phyloP scores from a whole-genome alignment of 2,329 filamentous ascomycete genomes.

The Verticillium zaregamsianum region DNA sequence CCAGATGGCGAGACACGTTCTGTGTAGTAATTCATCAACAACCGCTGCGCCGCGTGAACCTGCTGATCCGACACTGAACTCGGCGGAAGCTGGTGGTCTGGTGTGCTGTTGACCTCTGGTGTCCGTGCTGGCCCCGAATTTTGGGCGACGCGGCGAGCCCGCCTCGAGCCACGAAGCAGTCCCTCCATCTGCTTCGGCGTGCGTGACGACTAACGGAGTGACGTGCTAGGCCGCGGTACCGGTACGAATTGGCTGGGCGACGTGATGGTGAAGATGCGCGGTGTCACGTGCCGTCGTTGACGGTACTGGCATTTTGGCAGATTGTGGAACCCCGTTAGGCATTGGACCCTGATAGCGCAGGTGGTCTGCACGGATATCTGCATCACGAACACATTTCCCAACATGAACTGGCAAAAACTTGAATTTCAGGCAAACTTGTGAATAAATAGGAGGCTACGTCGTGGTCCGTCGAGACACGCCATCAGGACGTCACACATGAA shows the following conservation, averaged over 20 bases:
- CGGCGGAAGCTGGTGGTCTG: background rate
- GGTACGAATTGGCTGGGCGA: background rate
- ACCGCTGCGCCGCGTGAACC: background rate
- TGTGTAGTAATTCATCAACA: conserved; percentile 2
- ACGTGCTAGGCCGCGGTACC: background rate
- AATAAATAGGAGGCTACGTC: background rate
- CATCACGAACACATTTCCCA: background rate
- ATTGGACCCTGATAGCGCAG: background rate
- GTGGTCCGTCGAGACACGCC: background rate
- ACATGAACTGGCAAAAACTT: background rate
- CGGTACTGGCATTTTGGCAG: background rate
- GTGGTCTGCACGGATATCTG: background rate
- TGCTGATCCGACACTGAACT: background rate
- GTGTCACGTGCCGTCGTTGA: background rate
- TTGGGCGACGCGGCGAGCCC: conserved; percentile 3
- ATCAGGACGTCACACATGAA: background rate
- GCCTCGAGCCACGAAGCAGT: conserved; percentile 2
- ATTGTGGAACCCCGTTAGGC: background rate
- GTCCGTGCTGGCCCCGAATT: background rate
- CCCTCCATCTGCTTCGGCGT: conserved; percentile 1
- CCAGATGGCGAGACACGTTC: background rate
- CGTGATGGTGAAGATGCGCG: background rate
- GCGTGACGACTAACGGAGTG: background rate
- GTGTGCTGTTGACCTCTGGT: conserved; percentile 1
- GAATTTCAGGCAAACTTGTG: background rate